Conservation (phyloP, 1,139 yeast genomes). For the Yamadazyma atmosphaerica region DNA sequence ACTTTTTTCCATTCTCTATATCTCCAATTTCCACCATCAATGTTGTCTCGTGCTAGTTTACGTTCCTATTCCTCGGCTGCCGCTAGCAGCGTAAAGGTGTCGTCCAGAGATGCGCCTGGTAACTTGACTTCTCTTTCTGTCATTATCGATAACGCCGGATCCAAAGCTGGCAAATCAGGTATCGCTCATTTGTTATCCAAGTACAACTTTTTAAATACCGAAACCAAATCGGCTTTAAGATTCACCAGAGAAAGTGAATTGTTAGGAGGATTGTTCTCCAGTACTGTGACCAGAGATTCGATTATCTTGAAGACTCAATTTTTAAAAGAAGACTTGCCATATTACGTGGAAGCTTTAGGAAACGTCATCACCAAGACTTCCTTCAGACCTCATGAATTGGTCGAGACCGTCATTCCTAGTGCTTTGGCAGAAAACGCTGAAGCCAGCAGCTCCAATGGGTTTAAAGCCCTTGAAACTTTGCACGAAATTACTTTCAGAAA, state of each 20-base stretch:
- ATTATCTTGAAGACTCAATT: constrained; percentile 78
- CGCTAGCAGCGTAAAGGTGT: constrained; percentile 46
- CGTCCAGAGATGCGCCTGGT: constrained; percentile 52
- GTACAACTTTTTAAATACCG: constrained; percentile 83
- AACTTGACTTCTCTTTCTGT: constrained; percentile 70
- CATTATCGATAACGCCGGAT: constrained; percentile 78
- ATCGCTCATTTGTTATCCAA: constrained; percentile 82
- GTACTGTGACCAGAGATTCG: constrained; percentile 79
- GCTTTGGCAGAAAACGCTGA: constrained; percentile 58
- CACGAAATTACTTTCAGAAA: constrained; percentile 82
- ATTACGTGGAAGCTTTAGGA: constrained; percentile 84
- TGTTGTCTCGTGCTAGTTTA: constrained; percentile 46
- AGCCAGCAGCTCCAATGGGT: constrained; percentile 53
- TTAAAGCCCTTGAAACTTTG: constrained; percentile 73
- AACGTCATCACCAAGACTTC: constrained; percentile 72
- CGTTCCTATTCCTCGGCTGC: constrained; percentile 53
- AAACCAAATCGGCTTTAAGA: constrained; percentile 84
- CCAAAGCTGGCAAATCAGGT: constrained; percentile 80
- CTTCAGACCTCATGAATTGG: constrained; percentile 79
- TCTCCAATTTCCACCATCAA: constrained; percentile 10
- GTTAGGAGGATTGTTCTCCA: constrained; percentile 78
- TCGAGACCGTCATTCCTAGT: constrained; percentile 79
- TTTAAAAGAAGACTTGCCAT: constrained; percentile 87
- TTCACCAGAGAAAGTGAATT: constrained; percentile 93
- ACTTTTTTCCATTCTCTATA: constrained; percentile 5